Percentiles rank a stretch among this genome's conserved stretches.
These are phyloP conservation scores for Candida germanica DNA, from an alignment of 805 yeast species.

Conservation along the genomic window DNA sequence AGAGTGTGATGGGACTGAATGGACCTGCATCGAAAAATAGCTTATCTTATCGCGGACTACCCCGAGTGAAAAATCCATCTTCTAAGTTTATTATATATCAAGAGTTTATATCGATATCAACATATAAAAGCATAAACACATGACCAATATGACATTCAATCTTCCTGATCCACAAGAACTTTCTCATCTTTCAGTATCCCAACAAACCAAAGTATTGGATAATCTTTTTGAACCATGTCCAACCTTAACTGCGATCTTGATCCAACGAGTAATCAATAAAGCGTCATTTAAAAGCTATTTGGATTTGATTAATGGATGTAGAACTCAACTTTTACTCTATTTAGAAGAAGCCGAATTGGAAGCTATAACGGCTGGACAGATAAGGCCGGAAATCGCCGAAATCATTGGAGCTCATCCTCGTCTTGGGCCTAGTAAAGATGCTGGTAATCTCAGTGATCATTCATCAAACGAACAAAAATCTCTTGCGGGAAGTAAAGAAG, in stretches of 20 bases:
- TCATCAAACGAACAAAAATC: constrained; percentile 71
- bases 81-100: no score
- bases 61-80: neutral
- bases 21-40: constrained; percentile 21
- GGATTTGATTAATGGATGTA: constrained; percentile 44
- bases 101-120: no score
- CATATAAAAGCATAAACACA: no score
- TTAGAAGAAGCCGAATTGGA: constrained; percentile 22
- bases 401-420: constrained; percentile 93
- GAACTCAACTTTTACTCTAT: constrained; percentile 35
- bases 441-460: constrained; percentile 56
- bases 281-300: constrained; percentile 18
- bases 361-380: constrained; percentile 18
- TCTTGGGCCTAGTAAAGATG: constrained; percentile 58
- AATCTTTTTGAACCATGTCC: constrained; percentile 67
- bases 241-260: constrained; percentile 35
- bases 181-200: constrained; percentile 28
- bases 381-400: constrained; percentile 31
- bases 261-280: constrained; percentile 24
- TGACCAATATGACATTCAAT: neutral
- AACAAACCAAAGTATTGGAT: constrained; percentile 33
- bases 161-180: constrained; percentile 5
- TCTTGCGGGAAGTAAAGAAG: constrained; percentile 47
- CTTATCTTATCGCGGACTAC: neutral
- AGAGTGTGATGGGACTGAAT: constrained; percentile 11